Conservation (phyloP, 768 basidiomycete genomes). For the Boletus reticuloceps region DNA sequence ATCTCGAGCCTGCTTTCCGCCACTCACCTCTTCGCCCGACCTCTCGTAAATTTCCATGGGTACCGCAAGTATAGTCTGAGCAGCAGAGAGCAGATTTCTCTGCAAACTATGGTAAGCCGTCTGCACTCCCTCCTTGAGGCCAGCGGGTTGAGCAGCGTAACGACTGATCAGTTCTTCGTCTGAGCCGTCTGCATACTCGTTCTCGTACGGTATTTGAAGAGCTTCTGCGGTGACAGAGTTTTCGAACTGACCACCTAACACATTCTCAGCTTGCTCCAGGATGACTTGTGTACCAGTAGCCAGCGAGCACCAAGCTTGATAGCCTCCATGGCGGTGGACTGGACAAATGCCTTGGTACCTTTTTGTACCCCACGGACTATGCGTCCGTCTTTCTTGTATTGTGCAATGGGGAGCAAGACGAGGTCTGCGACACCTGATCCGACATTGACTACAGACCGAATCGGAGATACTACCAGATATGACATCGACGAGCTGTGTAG, state of each 20-base stretch:
- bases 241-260: constrained; percentile 78
- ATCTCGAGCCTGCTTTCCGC: neutral
- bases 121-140: constrained; percentile 83
- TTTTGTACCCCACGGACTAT: constrained; percentile 91
- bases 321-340: constrained; percentile 92
- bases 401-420: constrained; percentile 91
- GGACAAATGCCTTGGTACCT: constrained; percentile 89
- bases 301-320: constrained; percentile 90
- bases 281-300: constrained; percentile 99
- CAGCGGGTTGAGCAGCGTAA: constrained; percentile 88
- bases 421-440: constrained; percentile 97
- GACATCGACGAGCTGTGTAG: constrained; percentile 95
- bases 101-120: constrained; percentile 88
- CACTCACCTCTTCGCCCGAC: constrained; percentile 81
- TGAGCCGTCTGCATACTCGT: constrained; percentile 25
- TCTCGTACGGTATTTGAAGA: constrained; percentile 43
- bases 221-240: constrained; percentile 67
- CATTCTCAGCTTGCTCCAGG: constrained; percentile 89
- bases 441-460: constrained; percentile 95
- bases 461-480: constrained; percentile 95
- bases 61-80: constrained; percentile 96
- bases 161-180: constrained; percentile 72
- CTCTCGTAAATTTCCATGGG: constrained; percentile 99
- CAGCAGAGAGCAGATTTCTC: constrained; percentile 87
- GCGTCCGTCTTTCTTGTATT: constrained; percentile 96